Percentiles rank a stretch among this genome's conserved stretches.
These are phyloP conservation scores for Stachybotrys chlorohalonatus DNA, from an alignment of 2,329 filamentous ascomycete genomes.

Conservation along the genomic window DNA sequence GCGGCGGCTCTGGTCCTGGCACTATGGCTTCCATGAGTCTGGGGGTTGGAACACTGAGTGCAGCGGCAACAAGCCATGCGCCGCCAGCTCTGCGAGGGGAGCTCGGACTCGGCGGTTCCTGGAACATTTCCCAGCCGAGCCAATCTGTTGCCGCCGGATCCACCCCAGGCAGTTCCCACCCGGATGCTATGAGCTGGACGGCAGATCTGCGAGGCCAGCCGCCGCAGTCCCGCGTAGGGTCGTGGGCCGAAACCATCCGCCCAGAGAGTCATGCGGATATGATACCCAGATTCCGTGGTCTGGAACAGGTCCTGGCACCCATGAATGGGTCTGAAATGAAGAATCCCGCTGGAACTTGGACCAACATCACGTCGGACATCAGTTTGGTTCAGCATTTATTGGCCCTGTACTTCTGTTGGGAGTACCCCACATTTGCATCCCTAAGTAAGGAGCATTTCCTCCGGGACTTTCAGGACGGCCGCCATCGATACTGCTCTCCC, in stretches of 20 bases:
- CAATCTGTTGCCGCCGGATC: slow-evolving; percentile 36
- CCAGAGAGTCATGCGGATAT: slow-evolving; percentile 21
- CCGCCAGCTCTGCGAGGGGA: slow-evolving; percentile 23
- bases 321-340: slow-evolving; percentile 33
- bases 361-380: slow-evolving; percentile 47
- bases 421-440: slow-evolving; percentile 66
- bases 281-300: slow-evolving; percentile 25
- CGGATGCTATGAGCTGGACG: slow-evolving; percentile 37
- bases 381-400: slow-evolving; percentile 54
- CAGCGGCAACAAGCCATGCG: slow-evolving; percentile 18
- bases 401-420: slow-evolving; percentile 64
- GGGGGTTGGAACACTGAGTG: slow-evolving; percentile 18
- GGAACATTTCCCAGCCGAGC: slow-evolving; percentile 38
- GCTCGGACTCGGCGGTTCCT: slow-evolving; percentile 35
- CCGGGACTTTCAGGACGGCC: slow-evolving; percentile 52
- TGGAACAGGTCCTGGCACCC: slow-evolving; percentile 40
- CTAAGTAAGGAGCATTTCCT: slow-evolving; percentile 65
- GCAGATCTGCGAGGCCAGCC: slow-evolving; percentile 24
- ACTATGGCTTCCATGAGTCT: slow-evolving; percentile 21
- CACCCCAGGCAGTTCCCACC: slow-evolving; percentile 26
- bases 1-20: slow-evolving; percentile 15
- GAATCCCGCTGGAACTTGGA: slow-evolving; percentile 44
- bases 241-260: slow-evolving; percentile 38
- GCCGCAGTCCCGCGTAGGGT: slow-evolving; percentile 36
- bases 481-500: slow-evolving; percentile 57